Evolutionary conservation across 768 basidiomycete species (phyloP), one percentile per base, ranked within the genome.

Genomic region (Dendrothele bispora): DNA sequence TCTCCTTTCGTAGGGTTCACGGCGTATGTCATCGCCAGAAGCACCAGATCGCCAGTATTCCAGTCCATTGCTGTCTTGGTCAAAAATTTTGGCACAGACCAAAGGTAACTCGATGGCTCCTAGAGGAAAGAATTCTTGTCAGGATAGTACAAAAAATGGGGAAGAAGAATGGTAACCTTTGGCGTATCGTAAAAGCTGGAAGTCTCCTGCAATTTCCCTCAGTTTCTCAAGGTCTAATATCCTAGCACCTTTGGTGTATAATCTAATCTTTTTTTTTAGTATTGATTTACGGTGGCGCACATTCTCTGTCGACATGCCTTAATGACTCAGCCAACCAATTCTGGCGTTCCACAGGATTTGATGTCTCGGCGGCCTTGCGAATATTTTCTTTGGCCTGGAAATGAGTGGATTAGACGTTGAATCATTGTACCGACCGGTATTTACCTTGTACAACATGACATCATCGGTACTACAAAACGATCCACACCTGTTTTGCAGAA

Each of bases 401-500:
- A 39, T n/a, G n/a, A n/a, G 39, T 28, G 22, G 32, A 12, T 21
- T 48, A 29, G 28, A 38, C 40, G n/a, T 47, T 18, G n/a, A 37
- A 30, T 29, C 25, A 37, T 39, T 43, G 34, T 15, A 34, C 17
- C n/a, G 11, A 43, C 46, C 32, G 45, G 36, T 47, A 28, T 69
- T 48, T 56, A 84, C 93, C 76, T 99, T 99, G 73, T 98, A 98
- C 24, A 97, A 67, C 79, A 97, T 90, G 36, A 99, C 97, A 68
- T 99, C 97, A 60, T 98, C 97, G 2, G 95, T 87, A 56, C 95
- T 95, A 66, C 94, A 98, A 78, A 98, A 98, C 12, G 94, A 91
- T 2, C 95, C 95, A 56, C 97, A 99, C 62, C 93, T 79, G 58
- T 90, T 85, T 61, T 98, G 95, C 30, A 99, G 69, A 35, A 94